Base-by-base conservation (phyloP, 2,329 filamentous ascomycete species). In the Aspergillus eucalypticola region DNA sequence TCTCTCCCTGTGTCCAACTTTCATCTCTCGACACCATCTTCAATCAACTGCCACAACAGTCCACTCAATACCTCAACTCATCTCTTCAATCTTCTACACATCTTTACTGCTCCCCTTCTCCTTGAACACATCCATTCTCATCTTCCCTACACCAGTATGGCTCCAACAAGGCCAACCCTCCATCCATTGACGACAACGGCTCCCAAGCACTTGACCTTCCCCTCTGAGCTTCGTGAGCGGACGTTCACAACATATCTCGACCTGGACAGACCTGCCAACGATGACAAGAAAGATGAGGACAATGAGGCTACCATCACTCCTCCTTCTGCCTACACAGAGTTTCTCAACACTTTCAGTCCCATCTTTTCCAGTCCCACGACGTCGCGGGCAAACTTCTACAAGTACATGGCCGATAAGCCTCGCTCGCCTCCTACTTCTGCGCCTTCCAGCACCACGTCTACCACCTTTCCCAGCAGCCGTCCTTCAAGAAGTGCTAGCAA, bases 261-360 rank as follows among this genome's bases (percentile, higher is more conserved):
- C 57, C 83, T 84, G 68, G 85, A 93, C 81, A 94, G 92, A 76
- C 84, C 89, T 66, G 8, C 29, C 6, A 54, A 56, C 10, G 46
- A 44, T 17, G 23, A 35, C 13, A 58, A 60, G 50, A 60, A 27
- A 27, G 25, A 27, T 5, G 25, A 27, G 25, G 25, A 27, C 5
- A 27, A 85, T 60, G 88, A 88, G 79, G 96, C 92, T 8, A 27
- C 29, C 4, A 96, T 98, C 75, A 96, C 90, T 56, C 93, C 93
- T 57, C 93, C 93, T 2, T 82, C 86, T 35, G 92, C 93, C 59
- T 98, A 97, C 75, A 89, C 91, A 67, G 92, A 97, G 71, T 97
- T 97, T 72, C 86, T 98, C 63, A 93, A 92, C 78, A 88, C 88
- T 60, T 87, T 95, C 78, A 89, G 84, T 11, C 84, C 85, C 0